Evolutionary conservation across 2,329 filamentous ascomycete species (phyloP).

Genomic region (Metarhizium album): DNA sequence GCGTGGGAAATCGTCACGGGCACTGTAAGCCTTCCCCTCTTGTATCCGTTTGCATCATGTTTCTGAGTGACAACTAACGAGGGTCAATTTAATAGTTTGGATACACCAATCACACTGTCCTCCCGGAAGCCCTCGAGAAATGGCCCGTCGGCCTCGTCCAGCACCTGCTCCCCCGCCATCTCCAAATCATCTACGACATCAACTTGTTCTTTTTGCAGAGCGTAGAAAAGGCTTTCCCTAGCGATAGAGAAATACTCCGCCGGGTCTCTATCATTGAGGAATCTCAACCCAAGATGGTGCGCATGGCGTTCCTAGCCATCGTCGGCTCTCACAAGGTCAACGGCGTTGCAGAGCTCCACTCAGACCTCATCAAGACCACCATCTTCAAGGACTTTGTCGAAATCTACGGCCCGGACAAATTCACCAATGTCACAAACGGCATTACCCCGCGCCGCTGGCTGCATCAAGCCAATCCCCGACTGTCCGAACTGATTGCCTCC

Average conservation of each 20-base stretch:
- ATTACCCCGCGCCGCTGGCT: slow-evolving; percentile 95
- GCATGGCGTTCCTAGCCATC: slow-evolving; percentile 91
- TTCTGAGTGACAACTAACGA: neutral
- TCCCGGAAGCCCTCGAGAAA: slow-evolving; percentile 94
- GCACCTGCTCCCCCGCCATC: slow-evolving; percentile 82
- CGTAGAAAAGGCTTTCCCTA: slow-evolving; percentile 84
- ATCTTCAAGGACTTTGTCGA: slow-evolving; percentile 98
- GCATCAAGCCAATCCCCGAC: slow-evolving; percentile 88
- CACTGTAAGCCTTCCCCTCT: slow-evolving; percentile 38
- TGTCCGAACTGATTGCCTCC: slow-evolving; percentile 84
- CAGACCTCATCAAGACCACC: slow-evolving; percentile 96
- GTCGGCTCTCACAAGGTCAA: slow-evolving; percentile 99
- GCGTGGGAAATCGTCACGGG: slow-evolving; percentile 74
- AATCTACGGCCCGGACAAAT: slow-evolving; percentile 93
- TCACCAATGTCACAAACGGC: slow-evolving; percentile 97
- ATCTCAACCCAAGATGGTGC: slow-evolving; percentile 91
- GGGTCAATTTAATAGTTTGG: slow-evolving; percentile 52
- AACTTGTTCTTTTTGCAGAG: slow-evolving; percentile 86
- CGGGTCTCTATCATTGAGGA: slow-evolving; percentile 98
- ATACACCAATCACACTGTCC: slow-evolving; percentile 97
- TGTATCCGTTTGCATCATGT: neutral
- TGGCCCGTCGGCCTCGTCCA: slow-evolving; percentile 93
- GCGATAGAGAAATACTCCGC: slow-evolving; percentile 73
- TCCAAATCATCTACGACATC: slow-evolving; percentile 98
- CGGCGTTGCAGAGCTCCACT: slow-evolving; percentile 93